Evolutionary conservation across 768 basidiomycete genomes (phyloP).

Genomic region (Rhodosporidiobolus sp.): DNA sequence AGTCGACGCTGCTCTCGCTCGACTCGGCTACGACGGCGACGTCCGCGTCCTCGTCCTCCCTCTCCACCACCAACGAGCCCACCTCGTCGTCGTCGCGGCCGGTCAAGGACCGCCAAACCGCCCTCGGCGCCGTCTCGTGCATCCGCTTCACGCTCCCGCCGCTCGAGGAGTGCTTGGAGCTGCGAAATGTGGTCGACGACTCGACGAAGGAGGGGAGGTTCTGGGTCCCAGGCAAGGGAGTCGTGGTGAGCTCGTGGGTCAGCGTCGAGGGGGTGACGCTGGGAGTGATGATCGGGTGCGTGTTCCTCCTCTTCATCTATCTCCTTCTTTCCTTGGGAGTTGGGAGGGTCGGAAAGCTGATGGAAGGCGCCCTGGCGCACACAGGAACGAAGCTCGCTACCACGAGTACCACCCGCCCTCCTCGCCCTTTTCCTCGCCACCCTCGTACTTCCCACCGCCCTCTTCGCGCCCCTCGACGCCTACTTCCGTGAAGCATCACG

Average conservation of each 20-base stretch:
- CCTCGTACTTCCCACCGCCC: neutral
- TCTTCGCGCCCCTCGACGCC: neutral
- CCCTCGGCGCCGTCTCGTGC: neutral
- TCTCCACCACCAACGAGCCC: too few relatives aligned
- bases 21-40: too few relatives aligned
- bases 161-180: neutral
- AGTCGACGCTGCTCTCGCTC: too few relatives aligned
- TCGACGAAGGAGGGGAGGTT: conserved; percentile 1
- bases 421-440: too few relatives aligned
- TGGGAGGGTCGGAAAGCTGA: too few relatives aligned
- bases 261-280: neutral
- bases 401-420: conserved; percentile 4
- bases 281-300: neutral
- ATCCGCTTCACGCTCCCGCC: conserved; percentile 4
- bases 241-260: conserved; percentile 4
- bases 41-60: too few relatives aligned
- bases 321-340: neutral
- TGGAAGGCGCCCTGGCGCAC: neutral
- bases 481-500: neutral
- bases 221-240: conserved; percentile 1
- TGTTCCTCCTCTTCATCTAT: neutral
- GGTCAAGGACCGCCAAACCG: neutral
- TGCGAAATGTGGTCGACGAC: conserved; percentile 10
- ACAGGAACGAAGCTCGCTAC: conserved; percentile 19
- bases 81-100: too few relatives aligned